These are phyloP conservation scores for Ustilago sp. DNA, from an alignment of 1,284 basidiomycete genomes.

Conservation along the genomic window DNA sequence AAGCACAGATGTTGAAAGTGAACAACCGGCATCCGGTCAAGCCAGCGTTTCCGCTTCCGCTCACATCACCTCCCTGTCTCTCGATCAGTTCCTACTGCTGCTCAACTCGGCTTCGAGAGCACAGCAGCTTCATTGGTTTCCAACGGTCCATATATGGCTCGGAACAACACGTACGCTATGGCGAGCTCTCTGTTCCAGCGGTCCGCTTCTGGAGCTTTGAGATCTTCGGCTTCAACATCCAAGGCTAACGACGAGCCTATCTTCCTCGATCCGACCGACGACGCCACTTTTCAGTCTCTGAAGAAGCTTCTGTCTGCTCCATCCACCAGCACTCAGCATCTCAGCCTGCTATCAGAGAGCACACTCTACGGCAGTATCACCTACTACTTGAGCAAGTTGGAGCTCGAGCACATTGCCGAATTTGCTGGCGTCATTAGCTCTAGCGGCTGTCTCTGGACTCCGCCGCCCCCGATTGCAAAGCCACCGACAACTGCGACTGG, in stretches of 20 bases:
- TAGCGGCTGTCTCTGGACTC: conserved; percentile 61
- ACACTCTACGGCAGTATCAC: conserved; percentile 64
- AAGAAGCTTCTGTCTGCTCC: conserved; percentile 60
- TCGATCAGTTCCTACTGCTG: neutral
- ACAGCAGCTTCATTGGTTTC: neutral
- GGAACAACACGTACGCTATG: conserved; percentile 10
- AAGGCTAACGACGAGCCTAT: conserved; percentile 25
- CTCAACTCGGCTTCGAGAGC: neutral
- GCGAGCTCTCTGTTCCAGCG: conserved; percentile 14
- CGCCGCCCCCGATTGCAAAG: conserved; percentile 24
- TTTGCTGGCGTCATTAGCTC: conserved; percentile 55
- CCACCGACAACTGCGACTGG: conserved; percentile 6
- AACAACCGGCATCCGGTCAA: conserved; percentile 1
- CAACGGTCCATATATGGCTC: neutral
- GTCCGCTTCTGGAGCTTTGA: conserved; percentile 2
- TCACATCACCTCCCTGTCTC: too few species aligned
- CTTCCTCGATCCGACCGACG: conserved; percentile 50
- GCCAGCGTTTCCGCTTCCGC: neutral
- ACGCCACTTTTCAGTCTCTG: conserved; percentile 60
- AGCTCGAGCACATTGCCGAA: conserved; percentile 51
- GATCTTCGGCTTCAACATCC: conserved; percentile 9
- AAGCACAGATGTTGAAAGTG: neutral
- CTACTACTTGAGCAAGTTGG: conserved; percentile 59
- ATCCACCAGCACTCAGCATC: conserved; percentile 55
- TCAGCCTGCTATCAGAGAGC: conserved; percentile 57